Conservation (phyloP, 257 asterid species). For the Verbena officinalis region DNA sequence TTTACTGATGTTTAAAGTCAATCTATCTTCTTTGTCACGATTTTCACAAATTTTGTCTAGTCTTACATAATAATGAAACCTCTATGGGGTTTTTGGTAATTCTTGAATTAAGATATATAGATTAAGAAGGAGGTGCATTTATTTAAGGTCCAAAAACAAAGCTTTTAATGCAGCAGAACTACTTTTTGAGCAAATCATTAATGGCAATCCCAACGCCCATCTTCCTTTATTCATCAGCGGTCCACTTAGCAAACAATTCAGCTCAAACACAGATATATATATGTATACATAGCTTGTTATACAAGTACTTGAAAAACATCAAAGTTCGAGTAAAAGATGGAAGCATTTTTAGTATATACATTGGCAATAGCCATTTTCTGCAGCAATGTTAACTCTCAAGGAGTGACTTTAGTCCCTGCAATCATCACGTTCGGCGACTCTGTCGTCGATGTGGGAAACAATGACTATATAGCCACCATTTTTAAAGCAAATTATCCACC, state of each 20-base stretch:
- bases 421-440: slow-evolving; percentile 90
- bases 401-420: slow-evolving; percentile 63
- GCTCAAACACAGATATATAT: not conserved
- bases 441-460: slow-evolving; percentile 81
- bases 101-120: too few species aligned
- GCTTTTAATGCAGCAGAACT: slow-evolving; percentile 50
- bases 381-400: slow-evolving; percentile 46
- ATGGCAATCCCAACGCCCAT: slow-evolving; percentile 57
- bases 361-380: slow-evolving; percentile 34
- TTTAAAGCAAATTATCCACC: slow-evolving; percentile 90
- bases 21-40: too few species aligned
- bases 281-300: not conserved
- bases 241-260: not conserved
- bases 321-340: slow-evolving; percentile 24
- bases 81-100: not conserved
- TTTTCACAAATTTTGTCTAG: not conserved
- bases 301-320: not conserved
- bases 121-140: slow-evolving; percentile 16
- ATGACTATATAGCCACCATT: slow-evolving; percentile 61
- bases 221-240: slow-evolving; percentile 29
- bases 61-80: not conserved
- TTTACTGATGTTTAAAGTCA: too few species aligned
- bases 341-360: slow-evolving; percentile 32
- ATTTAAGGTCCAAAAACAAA: slow-evolving; percentile 22
- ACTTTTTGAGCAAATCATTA: slow-evolving; percentile 46